Base-by-base conservation (phyloP, 2,329 filamentous ascomycete genomes). In the Fusarium sp. region DNA sequence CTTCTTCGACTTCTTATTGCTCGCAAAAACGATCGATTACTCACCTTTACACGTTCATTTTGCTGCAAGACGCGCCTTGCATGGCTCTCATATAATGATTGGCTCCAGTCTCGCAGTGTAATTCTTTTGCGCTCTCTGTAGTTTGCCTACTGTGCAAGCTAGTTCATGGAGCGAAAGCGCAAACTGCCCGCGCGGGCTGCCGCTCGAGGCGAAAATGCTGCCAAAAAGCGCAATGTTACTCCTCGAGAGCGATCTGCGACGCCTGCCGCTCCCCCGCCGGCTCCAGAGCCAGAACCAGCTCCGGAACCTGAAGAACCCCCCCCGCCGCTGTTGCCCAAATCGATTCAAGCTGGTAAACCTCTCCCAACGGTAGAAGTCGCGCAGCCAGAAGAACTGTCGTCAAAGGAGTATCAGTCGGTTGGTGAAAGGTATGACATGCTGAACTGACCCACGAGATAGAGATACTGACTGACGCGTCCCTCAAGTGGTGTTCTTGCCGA, bases 401-500 rank as follows among this genome's bases (percentile, higher is more conserved):
- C 83, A 9, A 88, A 87, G 73, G 92, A 94, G 20, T 96, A 91
- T 78, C 93, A 95, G 82, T 90, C 90, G 30, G 87, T 95, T 45
- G 88, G 90, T 64, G 92, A 94, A 80, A 94, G 91, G 92, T 92
- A 82, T 74, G 72, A 58, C 42, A 47, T 70, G 39, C 39, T 47
- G 41, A 35, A 51, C 20, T 42, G 22, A 58, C 22, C 38, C 61
- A 30, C 39, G 32, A 50, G 38, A 45, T 50, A 17, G 36, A 26
- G 24, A 38, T 39, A 64, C 76, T 80, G 61, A 80, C 69, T 71
- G 57, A 75, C 68, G 44, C 61, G 58, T 72, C 50, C 38, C 66
- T 68, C 57, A 77, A 94, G 94, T 82, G 93, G 92, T 74, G 92
- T 96, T 26, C 85, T 96, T 66, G 87, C 89, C 77, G 92, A 95